Evolutionary conservation across 345 rosid genomes (phyloP).

Genomic region (Populus deltoides): DNA sequence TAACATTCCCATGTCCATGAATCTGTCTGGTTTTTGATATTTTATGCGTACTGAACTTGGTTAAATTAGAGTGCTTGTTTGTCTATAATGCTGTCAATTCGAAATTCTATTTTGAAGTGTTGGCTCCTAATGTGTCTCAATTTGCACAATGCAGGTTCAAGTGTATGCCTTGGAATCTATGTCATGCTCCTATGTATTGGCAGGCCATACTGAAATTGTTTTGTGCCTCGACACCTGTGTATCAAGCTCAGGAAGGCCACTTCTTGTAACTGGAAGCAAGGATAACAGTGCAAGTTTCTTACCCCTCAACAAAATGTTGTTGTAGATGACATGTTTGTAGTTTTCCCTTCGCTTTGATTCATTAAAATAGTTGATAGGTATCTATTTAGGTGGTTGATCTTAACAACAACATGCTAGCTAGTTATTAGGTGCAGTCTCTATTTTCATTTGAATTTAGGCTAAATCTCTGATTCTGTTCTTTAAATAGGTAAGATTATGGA

Average conservation of each 20-base stretch:
- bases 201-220: slow-evolving; percentile 79
- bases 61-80: slow-evolving; percentile 10
- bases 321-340: background rate
- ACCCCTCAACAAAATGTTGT: slow-evolving; percentile 6
- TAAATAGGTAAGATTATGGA: slow-evolving; percentile 86
- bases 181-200: slow-evolving; percentile 89
- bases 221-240: slow-evolving; percentile 76
- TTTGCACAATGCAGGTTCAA: slow-evolving; percentile 59
- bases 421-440: background rate
- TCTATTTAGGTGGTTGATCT: background rate
- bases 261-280: slow-evolving; percentile 85
- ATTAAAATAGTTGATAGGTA: background rate
- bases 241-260: slow-evolving; percentile 56
- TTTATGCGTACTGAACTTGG: background rate
- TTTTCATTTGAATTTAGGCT: slow-evolving; percentile 1
- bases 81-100: slow-evolving; percentile 1
- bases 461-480: slow-evolving; percentile 10
- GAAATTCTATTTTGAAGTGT: background rate
- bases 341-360: background rate
- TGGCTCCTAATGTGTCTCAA: slow-evolving; percentile 15
- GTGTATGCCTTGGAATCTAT: slow-evolving; percentile 81
- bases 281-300: slow-evolving; percentile 69
- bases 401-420: background rate
- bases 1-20: background rate
- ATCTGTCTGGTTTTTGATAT: background rate